phyloP scores from a whole-genome alignment of 1,284 basidiomycete species.

The Fistulinella cinereoalba region DNA sequence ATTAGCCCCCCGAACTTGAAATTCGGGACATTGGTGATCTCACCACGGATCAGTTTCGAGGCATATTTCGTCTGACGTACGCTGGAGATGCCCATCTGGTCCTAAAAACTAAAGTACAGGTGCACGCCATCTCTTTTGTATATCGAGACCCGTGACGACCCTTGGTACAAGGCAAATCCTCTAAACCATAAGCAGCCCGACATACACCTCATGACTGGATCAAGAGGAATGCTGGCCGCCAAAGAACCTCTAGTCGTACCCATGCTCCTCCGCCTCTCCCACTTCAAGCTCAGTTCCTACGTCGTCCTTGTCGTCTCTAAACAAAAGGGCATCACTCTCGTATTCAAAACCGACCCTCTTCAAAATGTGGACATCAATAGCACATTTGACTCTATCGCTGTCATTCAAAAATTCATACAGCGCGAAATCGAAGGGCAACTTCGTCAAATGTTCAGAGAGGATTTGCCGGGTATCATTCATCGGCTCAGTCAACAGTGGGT shows the following conservation, averaged over 20 bases:
- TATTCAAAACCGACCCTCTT: conserved; percentile 99
- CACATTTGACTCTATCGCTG: conserved; percentile 97
- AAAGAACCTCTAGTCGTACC: conserved; percentile 94
- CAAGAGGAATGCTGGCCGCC: conserved; percentile 84
- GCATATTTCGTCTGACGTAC: conserved; percentile 96
- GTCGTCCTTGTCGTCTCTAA: conserved; percentile 97
- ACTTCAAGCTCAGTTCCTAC: conserved; percentile 92
- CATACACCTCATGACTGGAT: conserved; percentile 73
- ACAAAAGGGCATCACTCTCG: conserved; percentile 96
- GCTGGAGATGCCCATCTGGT: conserved; percentile 95
- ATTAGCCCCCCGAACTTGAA: conserved; percentile 92
- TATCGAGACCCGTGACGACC: conserved; percentile 3
- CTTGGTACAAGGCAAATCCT: conserved; percentile 76
- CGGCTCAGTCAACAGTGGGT: conserved; percentile 94
- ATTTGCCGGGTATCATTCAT: conserved; percentile 96
- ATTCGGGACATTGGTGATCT: conserved; percentile 98
- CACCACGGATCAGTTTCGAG: conserved; percentile 92
- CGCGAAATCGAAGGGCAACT: conserved; percentile 96
- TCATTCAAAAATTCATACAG: conserved; percentile 96
- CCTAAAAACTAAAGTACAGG: conserved; percentile 94
- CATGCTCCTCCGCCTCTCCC: conserved; percentile 96
- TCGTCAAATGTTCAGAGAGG: conserved; percentile 97
- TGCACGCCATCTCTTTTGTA: conserved; percentile 34
- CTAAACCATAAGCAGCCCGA: conserved; percentile 87
- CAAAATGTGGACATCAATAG: conserved; percentile 97